These are phyloP conservation scores for Calonectria montana DNA, from an alignment of 2,329 filamentous ascomycete species.

Conservation along the genomic window DNA sequence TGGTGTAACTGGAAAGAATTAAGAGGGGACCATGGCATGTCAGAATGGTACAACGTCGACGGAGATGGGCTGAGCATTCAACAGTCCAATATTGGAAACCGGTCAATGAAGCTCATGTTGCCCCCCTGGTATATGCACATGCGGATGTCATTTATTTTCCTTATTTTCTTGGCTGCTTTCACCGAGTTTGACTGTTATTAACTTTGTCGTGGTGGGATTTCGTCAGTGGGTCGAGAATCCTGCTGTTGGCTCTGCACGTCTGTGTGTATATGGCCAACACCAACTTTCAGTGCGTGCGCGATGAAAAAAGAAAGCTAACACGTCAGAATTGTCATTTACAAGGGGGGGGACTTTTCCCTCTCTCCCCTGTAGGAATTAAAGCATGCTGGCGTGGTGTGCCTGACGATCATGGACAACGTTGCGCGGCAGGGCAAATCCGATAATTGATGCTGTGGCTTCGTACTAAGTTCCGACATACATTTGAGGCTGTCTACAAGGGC, in stretches of 20 bases:
- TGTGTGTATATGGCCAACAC: not conserved
- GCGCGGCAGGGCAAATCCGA: conserved; percentile 14
- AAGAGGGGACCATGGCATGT: not conserved
- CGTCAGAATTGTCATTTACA: not conserved
- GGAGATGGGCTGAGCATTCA: not conserved
- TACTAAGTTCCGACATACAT: not conserved
- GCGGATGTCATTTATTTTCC: not conserved
- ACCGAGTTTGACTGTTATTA: not conserved
- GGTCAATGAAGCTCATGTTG: not conserved
- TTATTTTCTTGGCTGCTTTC: not conserved
- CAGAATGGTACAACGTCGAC: not conserved
- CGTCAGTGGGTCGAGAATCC: not conserved
- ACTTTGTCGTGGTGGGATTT: not conserved
- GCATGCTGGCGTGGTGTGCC: not conserved
- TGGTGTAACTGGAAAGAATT: not conserved
- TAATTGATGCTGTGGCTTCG: not conserved
- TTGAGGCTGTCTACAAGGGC: conserved; percentile 8
- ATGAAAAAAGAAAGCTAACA: not conserved
- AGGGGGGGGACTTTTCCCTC: not conserved
- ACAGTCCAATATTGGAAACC: conserved; percentile 2
- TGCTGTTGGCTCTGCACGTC: not conserved
- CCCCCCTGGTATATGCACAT: not conserved
- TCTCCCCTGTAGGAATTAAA: not conserved
- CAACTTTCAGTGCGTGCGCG: not conserved
- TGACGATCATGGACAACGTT: not conserved